Percentiles rank a stretch among this genome's conserved stretches.
phyloP scores from a whole-genome alignment of 192 early-diverging fungal species.

The Coemansia sp. region DNA sequence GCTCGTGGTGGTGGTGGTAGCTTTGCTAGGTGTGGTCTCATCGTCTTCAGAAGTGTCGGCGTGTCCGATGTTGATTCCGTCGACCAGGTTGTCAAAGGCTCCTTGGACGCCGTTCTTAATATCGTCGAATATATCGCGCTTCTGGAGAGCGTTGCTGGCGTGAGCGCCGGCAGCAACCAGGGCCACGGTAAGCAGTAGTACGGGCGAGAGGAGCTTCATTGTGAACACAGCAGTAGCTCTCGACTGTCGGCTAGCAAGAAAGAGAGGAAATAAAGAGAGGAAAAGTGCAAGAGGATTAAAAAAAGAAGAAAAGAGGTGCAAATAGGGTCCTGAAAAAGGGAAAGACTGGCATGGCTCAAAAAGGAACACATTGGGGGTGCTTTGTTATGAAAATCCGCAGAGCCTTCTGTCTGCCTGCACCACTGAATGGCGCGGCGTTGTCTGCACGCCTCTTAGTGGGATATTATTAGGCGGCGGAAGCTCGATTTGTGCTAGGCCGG shows the following conservation, averaged over 20 bases:
- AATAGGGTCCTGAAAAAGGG: neutral
- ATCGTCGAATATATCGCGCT: conserved; percentile 8
- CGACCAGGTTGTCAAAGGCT: neutral
- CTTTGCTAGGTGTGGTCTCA: neutral
- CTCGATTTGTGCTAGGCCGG: neutral
- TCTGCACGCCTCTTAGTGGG: neutral
- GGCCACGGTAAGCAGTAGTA: neutral
- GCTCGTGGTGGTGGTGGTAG: neutral
- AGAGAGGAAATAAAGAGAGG: neutral
- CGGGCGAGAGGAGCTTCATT: conserved; percentile 4
- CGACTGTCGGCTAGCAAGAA: neutral
- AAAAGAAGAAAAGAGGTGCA: neutral
- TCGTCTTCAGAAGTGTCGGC: neutral
- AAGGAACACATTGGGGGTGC: conserved; percentile 1
- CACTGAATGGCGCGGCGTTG: neutral
- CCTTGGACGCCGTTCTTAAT: conserved; percentile 1
- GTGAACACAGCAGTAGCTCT: neutral
- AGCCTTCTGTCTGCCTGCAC: neutral
- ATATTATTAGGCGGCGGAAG: neutral
- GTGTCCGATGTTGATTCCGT: conserved; percentile 4
- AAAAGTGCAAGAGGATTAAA: neutral
- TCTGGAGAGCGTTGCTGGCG: conserved; percentile 1
- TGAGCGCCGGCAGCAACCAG: neutral
- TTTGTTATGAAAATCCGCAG: no score
- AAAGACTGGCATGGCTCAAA: neutral